Base-by-base conservation (phyloP, 2,329 filamentous ascomycete genomes). In the Sclerotinia glacialis region DNA sequence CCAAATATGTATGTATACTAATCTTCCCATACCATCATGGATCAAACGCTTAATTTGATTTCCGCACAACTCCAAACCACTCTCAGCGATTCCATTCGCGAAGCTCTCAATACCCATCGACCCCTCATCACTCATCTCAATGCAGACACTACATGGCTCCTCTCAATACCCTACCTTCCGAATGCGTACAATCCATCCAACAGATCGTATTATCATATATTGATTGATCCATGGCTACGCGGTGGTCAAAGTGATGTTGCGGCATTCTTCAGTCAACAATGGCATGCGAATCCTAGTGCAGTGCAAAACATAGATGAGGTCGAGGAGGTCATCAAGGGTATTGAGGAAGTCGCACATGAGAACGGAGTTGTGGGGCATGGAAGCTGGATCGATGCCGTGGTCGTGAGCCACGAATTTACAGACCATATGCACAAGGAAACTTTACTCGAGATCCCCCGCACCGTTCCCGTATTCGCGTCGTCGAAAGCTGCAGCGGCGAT, bases 401-500 rank as follows among this genome's bases (percentile, higher is more conserved):
- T 81, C 37, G 79, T 89, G 42, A 85, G 81, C 21, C 87, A 90
- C 73, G 87, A 89, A 74, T 90, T 89, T 71, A 89, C 87, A 1
- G 87, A 90, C 72, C 88, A 71, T 53, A 89, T 86, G 75, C 86
- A 90, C 72, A 80, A 83, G 68, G 80, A 83, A 3, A 90, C 87
- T 18, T 77, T 90, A 34, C 74, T 82, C 53, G 82, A 88, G 71
- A 76, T 89, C 4, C 78, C 83, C 7, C 70, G 71, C 1, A 75
- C 79, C 53, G 83, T 86, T 5, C 85, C 86, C 0, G 79, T 90
- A 0, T 83, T 89, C 67, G 86, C 86, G 16, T 83, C 84, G 2
- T 80, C 82, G 71, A 82, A 86, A 75, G 87, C 87, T 0, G 84
- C 83, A 0, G 78, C 78, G 16, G 77, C 87, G 26, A 84, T 90